phyloP scores from a whole-genome alignment of 371 early-diverging fungal genomes.

The Lichtheimia ramosa region DNA sequence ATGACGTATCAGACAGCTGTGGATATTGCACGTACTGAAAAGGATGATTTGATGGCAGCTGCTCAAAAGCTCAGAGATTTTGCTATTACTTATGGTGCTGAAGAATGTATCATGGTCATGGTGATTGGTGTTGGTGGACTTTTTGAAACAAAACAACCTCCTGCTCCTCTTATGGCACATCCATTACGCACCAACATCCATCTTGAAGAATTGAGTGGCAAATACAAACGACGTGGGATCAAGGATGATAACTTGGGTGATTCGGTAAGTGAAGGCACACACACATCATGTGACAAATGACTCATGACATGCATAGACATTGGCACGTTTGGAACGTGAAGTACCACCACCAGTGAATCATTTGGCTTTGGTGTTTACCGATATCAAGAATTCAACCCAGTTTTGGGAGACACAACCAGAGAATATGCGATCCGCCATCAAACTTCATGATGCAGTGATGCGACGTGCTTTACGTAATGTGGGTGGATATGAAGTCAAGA shows the following conservation, averaged over 20 bases:
- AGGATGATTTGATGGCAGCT: conserved; percentile 71
- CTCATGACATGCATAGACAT: conserved; percentile 25
- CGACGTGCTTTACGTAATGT: conserved; percentile 77
- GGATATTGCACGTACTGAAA: conserved; percentile 78
- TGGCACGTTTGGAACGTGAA: conserved; percentile 74
- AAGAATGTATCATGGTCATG: conserved; percentile 81
- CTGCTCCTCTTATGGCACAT: conserved; percentile 6
- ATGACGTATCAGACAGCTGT: conserved; percentile 83
- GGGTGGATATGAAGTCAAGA: conserved; percentile 98
- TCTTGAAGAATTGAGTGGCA: conserved; percentile 23
- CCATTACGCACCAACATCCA: too few relatives aligned
- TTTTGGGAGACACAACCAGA: conserved; percentile 90
- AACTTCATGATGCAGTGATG: conserved; percentile 88
- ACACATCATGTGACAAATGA: background rate
- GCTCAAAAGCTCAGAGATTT: conserved; percentile 85
- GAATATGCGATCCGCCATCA: conserved; percentile 89
- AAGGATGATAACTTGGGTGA: conserved; percentile 56
- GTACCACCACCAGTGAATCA: conserved; percentile 85
- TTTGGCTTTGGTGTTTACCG: conserved; percentile 91
- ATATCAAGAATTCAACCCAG: conserved; percentile 92
- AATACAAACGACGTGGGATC: conserved; percentile 38
- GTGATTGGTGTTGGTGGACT: conserved; percentile 78
- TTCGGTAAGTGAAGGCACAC: conserved; percentile 25
- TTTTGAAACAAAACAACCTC: conserved; percentile 39
- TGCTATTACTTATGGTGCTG: conserved; percentile 83